Evolutionary conservation across 176 grass and related monocot genomes (phyloP).

Genomic region (Juncus effusus): DNA sequence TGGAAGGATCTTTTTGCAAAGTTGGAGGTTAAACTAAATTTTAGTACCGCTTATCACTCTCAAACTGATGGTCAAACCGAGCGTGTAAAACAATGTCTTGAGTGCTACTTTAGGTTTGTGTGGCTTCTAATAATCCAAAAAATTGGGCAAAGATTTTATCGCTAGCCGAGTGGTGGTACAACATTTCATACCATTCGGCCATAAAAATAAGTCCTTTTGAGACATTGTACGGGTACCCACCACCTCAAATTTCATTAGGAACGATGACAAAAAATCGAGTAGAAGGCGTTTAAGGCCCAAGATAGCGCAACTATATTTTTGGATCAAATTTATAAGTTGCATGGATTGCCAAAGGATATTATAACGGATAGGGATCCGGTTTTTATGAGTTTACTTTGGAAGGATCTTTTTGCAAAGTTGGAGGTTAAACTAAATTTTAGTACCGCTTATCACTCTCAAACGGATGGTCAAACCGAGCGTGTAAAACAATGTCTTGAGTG

Average conservation of each 20-base stretch:
- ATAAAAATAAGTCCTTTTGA: background rate
- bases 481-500: background rate
- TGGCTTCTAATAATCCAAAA: background rate
- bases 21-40: background rate
- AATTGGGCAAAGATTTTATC: background rate
- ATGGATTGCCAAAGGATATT: background rate
- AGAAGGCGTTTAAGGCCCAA: background rate
- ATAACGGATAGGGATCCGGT: conserved; percentile 8
- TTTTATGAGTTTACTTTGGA: conserved; percentile 13
- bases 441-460: conserved; percentile 8
- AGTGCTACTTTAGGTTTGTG: background rate
- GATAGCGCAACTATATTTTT: background rate
- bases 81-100: background rate
- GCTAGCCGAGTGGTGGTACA: conserved; percentile 9
- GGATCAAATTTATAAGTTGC: background rate
- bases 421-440: background rate
- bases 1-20: conserved; percentile 5
- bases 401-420: background rate
- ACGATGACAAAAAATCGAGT: background rate
- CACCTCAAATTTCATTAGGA: background rate
- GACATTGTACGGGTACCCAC: background rate
- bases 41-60: conserved; percentile 1
- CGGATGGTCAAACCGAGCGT: background rate
- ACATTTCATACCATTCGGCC: background rate
- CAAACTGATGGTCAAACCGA: conserved; percentile 7